These are phyloP conservation scores for Moesziomyces globuligerus DNA, from an alignment of 1,284 basidiomycete genomes.

Conservation along the genomic window DNA sequence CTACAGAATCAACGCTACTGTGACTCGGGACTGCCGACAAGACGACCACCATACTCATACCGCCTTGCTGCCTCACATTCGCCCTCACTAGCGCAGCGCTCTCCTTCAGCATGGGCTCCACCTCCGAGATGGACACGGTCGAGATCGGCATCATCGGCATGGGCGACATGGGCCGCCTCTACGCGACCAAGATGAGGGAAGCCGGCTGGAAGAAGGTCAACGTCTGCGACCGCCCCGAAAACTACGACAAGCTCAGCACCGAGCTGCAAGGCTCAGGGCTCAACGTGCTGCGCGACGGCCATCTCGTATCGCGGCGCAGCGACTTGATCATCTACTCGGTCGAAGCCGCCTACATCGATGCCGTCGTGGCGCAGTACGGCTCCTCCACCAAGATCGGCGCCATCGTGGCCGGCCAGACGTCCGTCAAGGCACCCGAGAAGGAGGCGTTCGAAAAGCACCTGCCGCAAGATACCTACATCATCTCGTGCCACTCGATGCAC, in stretches of 20 bases:
- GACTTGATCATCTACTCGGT: slow-evolving; percentile 94
- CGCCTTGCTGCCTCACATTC: neutral
- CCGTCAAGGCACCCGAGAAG: slow-evolving; percentile 93
- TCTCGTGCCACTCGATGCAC: slow-evolving; percentile 93
- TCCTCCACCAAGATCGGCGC: slow-evolving; percentile 93
- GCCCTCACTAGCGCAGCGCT: neutral
- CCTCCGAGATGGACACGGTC: slow-evolving; percentile 46
- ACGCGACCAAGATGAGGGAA: slow-evolving; percentile 78
- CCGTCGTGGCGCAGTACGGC: slow-evolving; percentile 86
- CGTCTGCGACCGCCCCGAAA: slow-evolving; percentile 87
- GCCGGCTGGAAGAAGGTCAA: slow-evolving; percentile 87
- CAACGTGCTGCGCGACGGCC: slow-evolving; percentile 79
- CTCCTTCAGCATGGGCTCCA: slow-evolving; percentile 11
- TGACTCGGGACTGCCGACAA: no score
- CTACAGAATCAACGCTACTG: neutral
- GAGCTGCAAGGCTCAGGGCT: slow-evolving; percentile 76
- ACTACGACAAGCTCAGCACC: slow-evolving; percentile 75
- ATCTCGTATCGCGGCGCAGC: slow-evolving; percentile 82
- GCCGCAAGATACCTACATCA: slow-evolving; percentile 85
- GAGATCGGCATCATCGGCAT: slow-evolving; percentile 69
- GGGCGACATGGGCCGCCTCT: slow-evolving; percentile 90
- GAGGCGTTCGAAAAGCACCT: slow-evolving; percentile 89
- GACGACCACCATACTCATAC: neutral
- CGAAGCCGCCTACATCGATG: slow-evolving; percentile 87
- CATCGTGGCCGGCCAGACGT: slow-evolving; percentile 93